Conservation (phyloP, 2,329 filamentous ascomycete genomes). For the Fusarium robinianum region DNA sequence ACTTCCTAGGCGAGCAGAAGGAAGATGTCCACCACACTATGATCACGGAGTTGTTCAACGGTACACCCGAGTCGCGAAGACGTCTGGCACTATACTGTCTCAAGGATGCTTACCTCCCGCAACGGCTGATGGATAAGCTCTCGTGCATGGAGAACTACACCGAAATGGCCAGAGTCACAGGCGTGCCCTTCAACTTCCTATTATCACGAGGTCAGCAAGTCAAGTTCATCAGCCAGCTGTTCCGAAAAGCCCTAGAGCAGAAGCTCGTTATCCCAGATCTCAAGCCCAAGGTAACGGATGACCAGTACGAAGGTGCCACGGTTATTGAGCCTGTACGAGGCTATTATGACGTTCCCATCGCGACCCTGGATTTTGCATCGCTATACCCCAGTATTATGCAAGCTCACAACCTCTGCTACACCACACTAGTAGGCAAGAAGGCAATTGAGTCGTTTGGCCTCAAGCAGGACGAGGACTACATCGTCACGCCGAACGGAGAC, state of each 20-base stretch:
- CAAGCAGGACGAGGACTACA: conserved; percentile 91
- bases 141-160: conserved; percentile 99
- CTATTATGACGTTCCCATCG: conserved; percentile 94
- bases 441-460: conserved; percentile 76
- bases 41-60: conserved; percentile 98
- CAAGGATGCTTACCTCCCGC: conserved; percentile 95
- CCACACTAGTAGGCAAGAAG: conserved; percentile 76
- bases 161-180: conserved; percentile 99
- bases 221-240: conserved; percentile 96
- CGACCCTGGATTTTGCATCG: conserved; percentile 97
- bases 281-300: conserved; percentile 69
- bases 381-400: conserved; percentile 99
- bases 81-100: conserved; percentile 93
- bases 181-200: conserved; percentile 94
- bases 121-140: conserved; percentile 93
- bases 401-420: conserved; percentile 98
- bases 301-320: conserved; percentile 96
- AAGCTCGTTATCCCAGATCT: conserved; percentile 93
- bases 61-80: conserved; percentile 88
- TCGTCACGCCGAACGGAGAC: conserved; percentile 92
- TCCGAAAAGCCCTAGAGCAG: conserved; percentile 91
- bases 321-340: conserved; percentile 94
- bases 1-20: conserved; percentile 96
- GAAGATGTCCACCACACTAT: conserved; percentile 99
- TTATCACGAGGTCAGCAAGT: conserved; percentile 93